Percentiles rank a stretch among this genome's conserved stretches.
Conservation (phyloP, 2,329 filamentous ascomycete species). For the Xylariaceae sp. region DNA sequence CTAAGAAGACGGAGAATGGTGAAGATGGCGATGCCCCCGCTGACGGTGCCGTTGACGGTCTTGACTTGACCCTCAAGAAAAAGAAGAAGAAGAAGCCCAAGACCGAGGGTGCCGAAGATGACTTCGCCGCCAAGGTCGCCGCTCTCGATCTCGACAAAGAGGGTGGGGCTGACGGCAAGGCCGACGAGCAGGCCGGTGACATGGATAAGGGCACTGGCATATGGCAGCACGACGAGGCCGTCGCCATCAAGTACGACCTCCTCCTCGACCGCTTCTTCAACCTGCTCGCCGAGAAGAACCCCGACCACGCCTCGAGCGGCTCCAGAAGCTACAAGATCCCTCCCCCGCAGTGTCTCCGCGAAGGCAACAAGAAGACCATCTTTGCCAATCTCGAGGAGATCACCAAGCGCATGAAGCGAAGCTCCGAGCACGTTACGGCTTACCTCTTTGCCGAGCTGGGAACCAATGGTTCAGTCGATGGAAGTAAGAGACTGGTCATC, state of each 20-base stretch:
- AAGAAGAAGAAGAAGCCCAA: conserved; percentile 54
- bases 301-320: conserved; percentile 84
- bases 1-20: conserved; percentile 50
- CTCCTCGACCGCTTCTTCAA: conserved; percentile 92
- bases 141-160: conserved; percentile 58
- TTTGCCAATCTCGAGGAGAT: conserved; percentile 99
- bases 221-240: conserved; percentile 77
- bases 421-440: conserved; percentile 93
- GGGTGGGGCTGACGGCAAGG: conserved; percentile 42
- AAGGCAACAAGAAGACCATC: conserved; percentile 99
- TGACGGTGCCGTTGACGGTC: conserved; percentile 53
- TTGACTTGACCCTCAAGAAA: conserved; percentile 80
- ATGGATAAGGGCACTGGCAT: conserved; percentile 82
- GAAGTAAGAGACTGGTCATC: conserved; percentile 89
- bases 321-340: conserved; percentile 98
- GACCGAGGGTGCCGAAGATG: conserved; percentile 45
- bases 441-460: conserved; percentile 98
- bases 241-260: conserved; percentile 76
- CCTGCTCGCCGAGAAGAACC: conserved; percentile 91
- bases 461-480: conserved; percentile 93
- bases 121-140: conserved; percentile 57
- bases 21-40: conserved; percentile 47
- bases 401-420: conserved; percentile 98
- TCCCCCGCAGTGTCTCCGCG: conserved; percentile 94
- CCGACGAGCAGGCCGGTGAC: conserved; percentile 64